Evolutionary conservation across 2,329 filamentous ascomycete genomes (phyloP), one percentile per base, ranked within the genome.

Genomic region (Trichoderma guizhouense): DNA sequence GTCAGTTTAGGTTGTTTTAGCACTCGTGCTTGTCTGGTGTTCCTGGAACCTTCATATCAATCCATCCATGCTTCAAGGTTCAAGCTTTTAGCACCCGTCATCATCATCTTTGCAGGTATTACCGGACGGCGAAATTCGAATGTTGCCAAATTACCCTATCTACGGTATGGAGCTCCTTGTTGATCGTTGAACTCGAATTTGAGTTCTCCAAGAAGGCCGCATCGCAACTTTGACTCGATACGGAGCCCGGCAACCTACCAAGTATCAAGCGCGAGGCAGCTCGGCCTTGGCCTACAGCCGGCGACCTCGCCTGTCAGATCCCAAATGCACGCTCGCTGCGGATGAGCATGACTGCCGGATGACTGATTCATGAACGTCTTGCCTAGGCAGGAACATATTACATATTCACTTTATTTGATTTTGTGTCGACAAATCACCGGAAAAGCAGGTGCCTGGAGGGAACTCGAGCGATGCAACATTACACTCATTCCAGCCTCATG

Each of bases 391-490:
- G 51, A 32, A 34, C 8, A 32, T 12, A 32, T n/a, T 2, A 32
- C 9, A 3, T 11, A 12, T 55, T 32, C 6, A 5, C 21, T 2
- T 30, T 47, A 30, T 28, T 61, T 43, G 9, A 53, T 24, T 53
- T 21, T 14, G 21, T 36, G 8, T 53, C 11, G 26, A 32, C 66
- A 30, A 69, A 69, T 69, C 66, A 61, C n/a, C 4, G 18, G 8
- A 69, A 34, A 34, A 14, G 24, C 26, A 24, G 67, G 28, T 69
- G 67, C 67, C 67, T 69, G 39, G 67, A 21, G 32, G 55, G 57
- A 47, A 69, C 67, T 53, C 39, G 26, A 24, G 28, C 67, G 67
- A 69, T 69, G 67, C 67, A 69, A 69, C 67, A 61, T 69, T 39
- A 39, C 62, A 53, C 64, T 21, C 15, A 21, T 64, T 24, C 26